Base-by-base conservation (phyloP, 345 rosid species). In the Punica granatum region DNA sequence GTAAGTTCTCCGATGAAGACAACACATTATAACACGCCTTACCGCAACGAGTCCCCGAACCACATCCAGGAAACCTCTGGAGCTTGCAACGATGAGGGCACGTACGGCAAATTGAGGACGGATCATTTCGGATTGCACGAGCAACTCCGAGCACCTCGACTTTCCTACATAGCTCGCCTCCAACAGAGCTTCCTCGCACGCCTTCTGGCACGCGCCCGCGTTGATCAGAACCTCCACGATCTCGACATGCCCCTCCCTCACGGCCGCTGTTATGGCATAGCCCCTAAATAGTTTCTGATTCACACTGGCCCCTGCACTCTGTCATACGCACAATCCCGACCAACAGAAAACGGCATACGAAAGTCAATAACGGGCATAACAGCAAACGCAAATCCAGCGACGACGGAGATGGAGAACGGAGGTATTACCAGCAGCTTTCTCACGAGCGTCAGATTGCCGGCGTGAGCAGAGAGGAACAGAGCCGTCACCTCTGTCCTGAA, bases 401-500 rank as follows among this genome's bases (percentile, higher is more conserved):
- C 58, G 28, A 28, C 26, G 3, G 18, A 21, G n/a, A 26, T 6
- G 33, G 1, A 19, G 61, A 25, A 56, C 32, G 18, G 3, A 26
- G 37, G 6, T 3, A 42, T 64, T 82, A 88, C 93, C 87, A 85
- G 81, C 41, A 85, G 60, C 62, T 84, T 81, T 70, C 81, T 81
- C 31, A 85, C 83, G 46, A 88, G 83, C 59, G 74, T 63, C 56
- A 74, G 30, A 77, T 82, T 81, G 43, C 93, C 93, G 51, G 73
- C 77, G 61, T 84, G 90, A 18, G 80, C 90, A 12, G 89, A 89
- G 62, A 84, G 82, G 72, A 88, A 84, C 67, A 88, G 68, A 39
- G 93, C 79, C 3, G 89, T 76, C 60, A 85, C 89, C 43, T 84
- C 90, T n/a, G 90, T 88, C 78, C 73, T 78, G 51, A 85, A 82